Percentiles rank a stretch among this genome's conserved stretches.
Conservation (phyloP, 768 basidiomycete genomes). For the Daedaleopsis nitida region DNA sequence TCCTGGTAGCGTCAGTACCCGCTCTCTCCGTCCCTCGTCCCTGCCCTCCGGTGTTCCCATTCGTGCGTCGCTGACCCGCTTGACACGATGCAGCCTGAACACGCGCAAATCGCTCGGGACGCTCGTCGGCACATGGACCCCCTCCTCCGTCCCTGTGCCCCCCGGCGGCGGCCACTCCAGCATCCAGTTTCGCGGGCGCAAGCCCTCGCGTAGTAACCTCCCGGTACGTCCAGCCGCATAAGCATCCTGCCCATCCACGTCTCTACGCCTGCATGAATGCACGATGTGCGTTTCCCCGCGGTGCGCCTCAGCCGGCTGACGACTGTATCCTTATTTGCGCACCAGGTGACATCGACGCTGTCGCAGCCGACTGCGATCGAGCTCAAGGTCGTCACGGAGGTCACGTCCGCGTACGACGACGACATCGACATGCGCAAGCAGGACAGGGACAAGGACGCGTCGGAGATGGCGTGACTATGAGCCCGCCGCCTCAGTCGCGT, state of each 20-base stretch:
- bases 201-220: neutral
- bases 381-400: slow-evolving; percentile 5
- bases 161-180: neutral
- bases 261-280: no score
- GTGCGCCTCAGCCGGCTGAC: no score
- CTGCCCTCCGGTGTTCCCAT: neutral
- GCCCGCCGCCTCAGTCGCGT: no score
- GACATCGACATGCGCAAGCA: neutral
- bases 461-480: neutral
- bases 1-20: slow-evolving; percentile 7
- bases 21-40: neutral
- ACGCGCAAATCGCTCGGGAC: slow-evolving; percentile 1
- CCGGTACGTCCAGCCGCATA: neutral
- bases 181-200: no score
- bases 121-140: neutral
- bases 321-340: neutral
- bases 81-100: neutral
- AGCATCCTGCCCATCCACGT: no score
- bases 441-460: neutral
- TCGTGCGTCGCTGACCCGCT: neutral
- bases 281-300: no score
- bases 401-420: neutral
- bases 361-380: neutral
- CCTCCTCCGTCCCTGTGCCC: neutral
- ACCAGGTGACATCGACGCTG: neutral